Conservation (phyloP, 2,329 filamentous ascomycete genomes). For the Penicillium sp. region DNA sequence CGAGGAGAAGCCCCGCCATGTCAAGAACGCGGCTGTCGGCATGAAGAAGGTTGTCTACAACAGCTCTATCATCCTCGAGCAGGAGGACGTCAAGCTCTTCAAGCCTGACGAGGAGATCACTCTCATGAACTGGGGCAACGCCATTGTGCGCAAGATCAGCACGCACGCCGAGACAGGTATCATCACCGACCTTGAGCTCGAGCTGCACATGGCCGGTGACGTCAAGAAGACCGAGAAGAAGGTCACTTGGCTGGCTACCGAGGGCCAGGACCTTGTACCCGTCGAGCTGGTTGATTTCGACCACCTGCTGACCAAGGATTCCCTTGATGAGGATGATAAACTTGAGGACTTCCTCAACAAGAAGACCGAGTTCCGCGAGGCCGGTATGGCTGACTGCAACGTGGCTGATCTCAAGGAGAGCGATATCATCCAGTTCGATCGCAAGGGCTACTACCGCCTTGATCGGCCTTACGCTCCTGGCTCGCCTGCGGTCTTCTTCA, state of each 20-base stretch:
- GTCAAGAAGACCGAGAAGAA: slow-evolving; percentile 97
- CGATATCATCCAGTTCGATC: slow-evolving; percentile 93
- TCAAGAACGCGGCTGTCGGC: slow-evolving; percentile 82
- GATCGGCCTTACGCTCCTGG: slow-evolving; percentile 64
- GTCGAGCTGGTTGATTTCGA: slow-evolving; percentile 93
- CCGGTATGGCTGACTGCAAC: slow-evolving; percentile 77
- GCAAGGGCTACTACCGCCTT: slow-evolving; percentile 86
- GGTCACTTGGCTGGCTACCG: slow-evolving; percentile 83
- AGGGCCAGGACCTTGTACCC: slow-evolving; percentile 72
- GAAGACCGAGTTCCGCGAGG: slow-evolving; percentile 70
- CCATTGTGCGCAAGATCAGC: slow-evolving; percentile 51
- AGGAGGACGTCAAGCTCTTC: slow-evolving; percentile 80
- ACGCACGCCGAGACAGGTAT: slow-evolving; percentile 50
- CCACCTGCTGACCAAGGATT: slow-evolving; percentile 92
- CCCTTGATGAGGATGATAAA: slow-evolving; percentile 82
- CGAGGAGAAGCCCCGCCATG: slow-evolving; percentile 80
- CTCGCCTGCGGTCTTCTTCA: slow-evolving; percentile 63
- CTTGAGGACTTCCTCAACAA: slow-evolving; percentile 80
- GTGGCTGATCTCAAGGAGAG: slow-evolving; percentile 75
- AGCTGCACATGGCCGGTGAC: slow-evolving; percentile 88
- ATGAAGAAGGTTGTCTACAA: slow-evolving; percentile 82
- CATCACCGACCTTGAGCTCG: slow-evolving; percentile 71
- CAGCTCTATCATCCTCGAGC: slow-evolving; percentile 74
- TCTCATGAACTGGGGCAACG: slow-evolving; percentile 88
- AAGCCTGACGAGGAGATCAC: slow-evolving; percentile 87